phyloP scores from a whole-genome alignment of 768 basidiomycete species.

The Chalciporus piperatus region DNA sequence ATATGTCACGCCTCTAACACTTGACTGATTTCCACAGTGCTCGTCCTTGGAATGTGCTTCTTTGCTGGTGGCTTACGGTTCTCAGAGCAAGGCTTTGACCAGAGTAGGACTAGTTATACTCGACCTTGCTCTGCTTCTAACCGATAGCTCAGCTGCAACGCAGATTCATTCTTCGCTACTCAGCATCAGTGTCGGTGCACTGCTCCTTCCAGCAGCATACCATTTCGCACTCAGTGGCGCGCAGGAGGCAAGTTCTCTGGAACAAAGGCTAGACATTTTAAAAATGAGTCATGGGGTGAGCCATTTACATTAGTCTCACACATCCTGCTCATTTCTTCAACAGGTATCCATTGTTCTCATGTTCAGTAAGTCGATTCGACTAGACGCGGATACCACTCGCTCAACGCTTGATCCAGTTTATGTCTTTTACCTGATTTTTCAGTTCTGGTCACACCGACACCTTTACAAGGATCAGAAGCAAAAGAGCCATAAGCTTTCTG shows the following conservation, averaged over 20 bases:
- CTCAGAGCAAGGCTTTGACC: constrained; percentile 76
- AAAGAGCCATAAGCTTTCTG: constrained; percentile 39
- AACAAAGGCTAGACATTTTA: constrained; percentile 43
- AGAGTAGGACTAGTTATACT: constrained; percentile 45
- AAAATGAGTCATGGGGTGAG: constrained; percentile 52
- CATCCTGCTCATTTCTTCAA: constrained; percentile 2
- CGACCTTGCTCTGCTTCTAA: constrained; percentile 3
- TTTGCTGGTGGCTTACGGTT: constrained; percentile 79
- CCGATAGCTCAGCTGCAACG: constrained; percentile 41
- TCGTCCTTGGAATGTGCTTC: constrained; percentile 89
- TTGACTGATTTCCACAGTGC: constrained; percentile 41
- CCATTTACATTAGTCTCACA: constrained; percentile 3
- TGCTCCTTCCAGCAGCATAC: constrained; percentile 79
- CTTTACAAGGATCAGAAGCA: constrained; percentile 49
- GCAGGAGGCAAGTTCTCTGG: constrained; percentile 12
- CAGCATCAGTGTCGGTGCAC: constrained; percentile 75
- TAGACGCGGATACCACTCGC: background rate
- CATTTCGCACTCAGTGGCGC: constrained; percentile 48
- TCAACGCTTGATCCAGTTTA: constrained; percentile 40
- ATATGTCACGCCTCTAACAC: background rate
- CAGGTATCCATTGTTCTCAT: constrained; percentile 53
- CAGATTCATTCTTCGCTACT: constrained; percentile 76
- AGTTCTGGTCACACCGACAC: constrained; percentile 54
- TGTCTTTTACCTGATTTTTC: constrained; percentile 48
- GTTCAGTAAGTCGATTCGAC: constrained; percentile 38